Conservation (phyloP, 1,139 yeast genomes). For the Geotrichum cucujoidarum region DNA sequence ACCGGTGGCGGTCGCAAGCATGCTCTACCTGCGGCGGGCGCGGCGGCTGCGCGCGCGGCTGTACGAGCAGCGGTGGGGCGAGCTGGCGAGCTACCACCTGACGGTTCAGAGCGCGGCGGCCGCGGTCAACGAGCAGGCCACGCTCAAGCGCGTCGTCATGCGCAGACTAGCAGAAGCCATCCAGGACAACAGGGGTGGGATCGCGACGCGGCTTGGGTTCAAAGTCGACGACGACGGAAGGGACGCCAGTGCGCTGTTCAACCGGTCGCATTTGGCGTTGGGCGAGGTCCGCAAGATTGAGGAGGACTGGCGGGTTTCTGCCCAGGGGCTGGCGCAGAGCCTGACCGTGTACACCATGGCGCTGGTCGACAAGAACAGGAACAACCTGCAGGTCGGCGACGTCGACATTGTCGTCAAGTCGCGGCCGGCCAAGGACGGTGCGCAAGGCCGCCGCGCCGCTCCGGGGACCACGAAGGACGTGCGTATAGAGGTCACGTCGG, state of each 20-base stretch:
- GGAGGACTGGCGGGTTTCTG: conserved; percentile 21
- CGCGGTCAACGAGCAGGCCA: conserved; percentile 19
- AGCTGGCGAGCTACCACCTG: conserved; percentile 29
- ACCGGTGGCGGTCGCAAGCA: conserved; percentile 26
- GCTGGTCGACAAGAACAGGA: conserved; percentile 17
- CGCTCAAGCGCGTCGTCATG: conserved; percentile 22
- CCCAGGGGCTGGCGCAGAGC: conserved; percentile 20
- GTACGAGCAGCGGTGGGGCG: conserved; percentile 30
- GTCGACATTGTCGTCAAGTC: conserved; percentile 19
- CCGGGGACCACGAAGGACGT: conserved; percentile 14
- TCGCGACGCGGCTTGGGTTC: conserved; percentile 24
- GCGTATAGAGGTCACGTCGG: conserved; percentile 14
- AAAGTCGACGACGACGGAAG: conserved; percentile 2
- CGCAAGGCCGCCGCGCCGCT: neutral
- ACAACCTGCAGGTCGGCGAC: conserved; percentile 16
- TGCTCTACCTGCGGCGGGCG: conserved; percentile 24
- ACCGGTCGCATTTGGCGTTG: conserved; percentile 18
- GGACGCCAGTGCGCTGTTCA: neutral
- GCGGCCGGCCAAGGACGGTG: neutral
- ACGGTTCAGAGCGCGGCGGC: conserved; percentile 22
- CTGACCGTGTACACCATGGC: conserved; percentile 20
- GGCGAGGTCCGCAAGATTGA: conserved; percentile 18
- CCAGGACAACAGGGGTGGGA: conserved; percentile 26
- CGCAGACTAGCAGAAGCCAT: conserved; percentile 27
- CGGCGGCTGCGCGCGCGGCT: conserved; percentile 22